Base-by-base conservation (phyloP, 1,284 basidiomycete genomes). In the Ceratobasidium sp. region DNA sequence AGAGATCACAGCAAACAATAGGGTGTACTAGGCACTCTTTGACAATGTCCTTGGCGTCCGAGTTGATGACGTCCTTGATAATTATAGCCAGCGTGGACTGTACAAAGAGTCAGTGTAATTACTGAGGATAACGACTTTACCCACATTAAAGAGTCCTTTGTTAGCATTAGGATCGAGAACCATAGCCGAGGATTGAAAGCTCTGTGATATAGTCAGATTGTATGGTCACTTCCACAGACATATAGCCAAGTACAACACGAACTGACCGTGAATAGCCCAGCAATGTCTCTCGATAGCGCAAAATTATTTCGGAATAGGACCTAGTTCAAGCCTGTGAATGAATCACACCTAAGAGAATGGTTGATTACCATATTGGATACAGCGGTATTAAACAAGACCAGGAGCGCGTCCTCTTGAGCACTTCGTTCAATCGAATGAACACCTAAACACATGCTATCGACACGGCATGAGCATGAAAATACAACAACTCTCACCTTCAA, bases 51-150 rank as follows among this genome's bases (percentile, higher is more conserved):
- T 76, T 78, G 74, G 83, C 85, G 77, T 89, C 88, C 0, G 84
- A 83, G 52, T 88, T 86, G 0, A 87, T 82, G 3, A 89, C 88
- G 71, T 89, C 88, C 82, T 89, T 89, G 78, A 89, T 89, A 58
- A 90, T 87, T 72, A 89, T 88, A 1, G 84, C 84, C 14, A 90
- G 78, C 0, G 83, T 87, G 0, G 87, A 88, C 72, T 85, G 18
- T 12, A 6, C n/a, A 34, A 5, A 41, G 1, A n/a, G 12, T 21
- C 12, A n/a, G n/a, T n/a, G 10, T 58, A 16, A 32, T 26, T 8
- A n/a, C 18, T 28, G 6, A n/a, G 8, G 28, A 43, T n/a, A n/a
- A n/a, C n/a, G 18, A 14, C 6, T n/a, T 21, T n/a, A 39, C 57
- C 18, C 36, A 62, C 70, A 23, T 71, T 84, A 80, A 89, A 89